Evolutionary conservation across 306 rosid genomes (phyloP), one percentile per base, ranked within the genome.

Genomic region (Cicer pinnatifidum): DNA sequence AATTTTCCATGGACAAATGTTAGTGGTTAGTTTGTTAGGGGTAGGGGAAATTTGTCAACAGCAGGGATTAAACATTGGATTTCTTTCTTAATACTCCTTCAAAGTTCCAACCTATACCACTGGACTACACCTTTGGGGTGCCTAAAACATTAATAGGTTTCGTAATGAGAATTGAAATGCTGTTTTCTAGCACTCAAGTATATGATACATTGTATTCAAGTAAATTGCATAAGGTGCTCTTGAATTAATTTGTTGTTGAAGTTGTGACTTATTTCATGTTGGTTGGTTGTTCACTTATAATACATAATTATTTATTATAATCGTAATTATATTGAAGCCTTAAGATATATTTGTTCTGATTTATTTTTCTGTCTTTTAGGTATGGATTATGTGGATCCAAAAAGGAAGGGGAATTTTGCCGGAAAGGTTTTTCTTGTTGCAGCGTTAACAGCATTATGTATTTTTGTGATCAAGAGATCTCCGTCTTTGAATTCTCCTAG

Each of bases 341-440:
- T 12, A 12, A 57, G 16, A 53, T 71, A 17, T 53, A 40, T 40
- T 10, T 67, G 41, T 41, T 67, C 62, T 77, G 39, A 12, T 69
- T 52, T 51, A 17, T 69, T 56, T 43, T 67, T 63, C 47, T 75
- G 74, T 46, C 59, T 83, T 78, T 40, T 44, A 95, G 99, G 99
- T 73, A 79, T 87, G 96, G 97, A 91, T 62, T 95, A 88, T 76
- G 78, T 84, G 45, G 97, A 95, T 76, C 89, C 93, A 6, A 95
- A 91, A 81, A 82, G 88, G 89, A 91, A 88, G 94, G 84, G 86
- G 67, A 84, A 76, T 71, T 56, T 79, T 73, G 78, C 90, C 15
- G 99, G 91, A 69, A 95, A 92, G 78, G 78, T 95, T 75, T 20
- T 90, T 70, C 87, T 90, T 82, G 92, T 88, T 81, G 99, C 89